Base-by-base conservation (phyloP, 2,329 filamentous ascomycete genomes). In the Lachnellula cervina region DNA sequence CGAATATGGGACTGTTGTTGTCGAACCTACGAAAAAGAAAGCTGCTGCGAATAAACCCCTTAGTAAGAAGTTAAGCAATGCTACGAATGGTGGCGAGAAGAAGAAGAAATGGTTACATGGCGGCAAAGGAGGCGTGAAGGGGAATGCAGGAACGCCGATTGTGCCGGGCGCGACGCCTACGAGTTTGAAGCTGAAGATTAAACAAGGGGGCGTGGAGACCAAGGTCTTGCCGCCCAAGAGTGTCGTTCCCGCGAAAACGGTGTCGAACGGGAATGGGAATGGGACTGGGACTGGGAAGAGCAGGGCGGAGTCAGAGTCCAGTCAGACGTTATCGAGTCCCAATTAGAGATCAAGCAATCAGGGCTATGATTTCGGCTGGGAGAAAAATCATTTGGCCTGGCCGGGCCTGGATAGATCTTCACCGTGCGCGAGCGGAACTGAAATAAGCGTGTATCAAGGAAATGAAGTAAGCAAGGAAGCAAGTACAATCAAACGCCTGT, bases 21-120 rank as follows among this genome's bases (percentile, higher is more conserved):
- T 63, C 13, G 62, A 67, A 14, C 55, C 64, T 16, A 67, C 64
- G 51, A 68, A 67, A 58, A 67, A 66, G 43, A 67, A 62, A 47
- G 49, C 55, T 9, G 32, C 52, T n/a, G 23, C 38, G 6, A 62
- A 60, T 51, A 57, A 53, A 40, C 17, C 55, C 1, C 25, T 28
- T 7, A 7, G 17, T 40, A 17, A 17, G 8, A 40, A 59, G 51
- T 47, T 60, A 28, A n/a, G 21, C 34, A 35, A 38, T 25, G 16
- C 13, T 16, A 16, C 34, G 42, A 23, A 56, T 56, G 43, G 55
- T 45, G 54, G 47, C 35, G 32, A 54, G 49, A 44, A 50, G 46
- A 55, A 58, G 42, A 54, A 57, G 49, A 60, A 60, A 35, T 60
- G 59, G 59, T 17, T 60, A 19, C 47, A 54, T 48, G 42, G 62